phyloP scores from a whole-genome alignment of 768 basidiomycete genomes.

The Tubosaeta sp. region DNA sequence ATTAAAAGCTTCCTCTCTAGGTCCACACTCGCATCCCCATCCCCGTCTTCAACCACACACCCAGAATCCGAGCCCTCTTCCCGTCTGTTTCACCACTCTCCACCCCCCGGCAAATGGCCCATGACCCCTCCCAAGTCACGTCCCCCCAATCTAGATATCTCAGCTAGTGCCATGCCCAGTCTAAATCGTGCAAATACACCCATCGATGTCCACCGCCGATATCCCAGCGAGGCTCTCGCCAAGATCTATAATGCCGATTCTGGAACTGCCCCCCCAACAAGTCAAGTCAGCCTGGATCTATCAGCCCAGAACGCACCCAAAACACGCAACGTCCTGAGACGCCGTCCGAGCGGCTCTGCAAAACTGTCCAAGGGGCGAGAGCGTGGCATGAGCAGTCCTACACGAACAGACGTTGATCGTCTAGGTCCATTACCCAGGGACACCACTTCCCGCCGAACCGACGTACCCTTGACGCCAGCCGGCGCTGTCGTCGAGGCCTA shows the following conservation, averaged over 20 bases:
- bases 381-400: constrained; percentile 8
- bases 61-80: constrained; percentile 10
- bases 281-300: constrained; percentile 13
- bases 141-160: constrained; percentile 22
- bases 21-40: constrained; percentile 23
- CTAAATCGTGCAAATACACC: neutral
- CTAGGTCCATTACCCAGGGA: neutral
- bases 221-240: constrained; percentile 12
- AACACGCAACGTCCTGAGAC: constrained; percentile 31
- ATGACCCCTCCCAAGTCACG: constrained; percentile 19
- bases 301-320: constrained; percentile 8
- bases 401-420: neutral
- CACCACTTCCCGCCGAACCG: neutral
- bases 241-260: constrained; percentile 1
- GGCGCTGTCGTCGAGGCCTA: constrained; percentile 45
- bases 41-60: constrained; percentile 12
- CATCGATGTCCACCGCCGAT: constrained; percentile 18
- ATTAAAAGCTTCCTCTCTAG: constrained; percentile 37
- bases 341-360: constrained; percentile 26
- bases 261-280: neutral
- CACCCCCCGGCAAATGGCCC: constrained; percentile 7
- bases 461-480: constrained; percentile 35
- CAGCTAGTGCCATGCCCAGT: constrained; percentile 8
- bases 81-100: constrained; percentile 8
- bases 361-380: constrained; percentile 18